Evolutionary conservation across 2,329 filamentous ascomycete genomes (phyloP), one percentile per base, ranked within the genome.

Genomic region (Pestalotiopsis fici): DNA sequence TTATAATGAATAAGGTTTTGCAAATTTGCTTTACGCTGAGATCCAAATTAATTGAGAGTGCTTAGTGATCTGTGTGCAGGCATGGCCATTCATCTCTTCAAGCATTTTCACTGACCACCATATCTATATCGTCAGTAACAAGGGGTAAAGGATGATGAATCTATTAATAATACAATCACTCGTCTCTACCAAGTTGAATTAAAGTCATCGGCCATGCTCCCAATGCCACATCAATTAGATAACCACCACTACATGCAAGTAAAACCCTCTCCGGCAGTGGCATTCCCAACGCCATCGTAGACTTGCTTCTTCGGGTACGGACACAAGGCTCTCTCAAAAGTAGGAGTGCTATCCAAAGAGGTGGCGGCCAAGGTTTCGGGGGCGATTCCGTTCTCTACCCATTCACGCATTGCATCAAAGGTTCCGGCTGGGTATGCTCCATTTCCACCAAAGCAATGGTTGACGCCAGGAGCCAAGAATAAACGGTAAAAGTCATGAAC

Each of bases 331-430:
- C 43, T 18, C 15, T 50, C 43, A 50, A 50, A 50, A 21, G 9
- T 50, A 12, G 25, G 25, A 28, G 55, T 13, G 23, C 15, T 25
- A 7, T 59, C 23, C 13, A 31, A 12, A 2, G 37, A 11, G 3
- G 31, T 43, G n/a, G 37, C 60, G 11, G 23, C 15, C 31, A 37
- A 15, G 18, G 39, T 25, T 1, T 56, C 43, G 9, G 62, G 62
- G 1, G 50, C 62, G 13, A 43, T 55, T n/a, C 62, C 62, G n/a
- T 64, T 64, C 47, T 64, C 62, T 18, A 64, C 62, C 62, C 62
- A 64, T 13, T 23, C 39, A 13, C 43, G 43, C 43, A 64, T 23
- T n/a, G 35, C 21, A 11, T 31, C 25, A 31, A 64, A 64, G 25
- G 50, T 27, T 1, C 15, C 25, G 7, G 23, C 25, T 12, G 62